These are phyloP conservation scores for Lyophyllum decastes DNA, from an alignment of 768 basidiomycete genomes.

Conservation along the genomic window DNA sequence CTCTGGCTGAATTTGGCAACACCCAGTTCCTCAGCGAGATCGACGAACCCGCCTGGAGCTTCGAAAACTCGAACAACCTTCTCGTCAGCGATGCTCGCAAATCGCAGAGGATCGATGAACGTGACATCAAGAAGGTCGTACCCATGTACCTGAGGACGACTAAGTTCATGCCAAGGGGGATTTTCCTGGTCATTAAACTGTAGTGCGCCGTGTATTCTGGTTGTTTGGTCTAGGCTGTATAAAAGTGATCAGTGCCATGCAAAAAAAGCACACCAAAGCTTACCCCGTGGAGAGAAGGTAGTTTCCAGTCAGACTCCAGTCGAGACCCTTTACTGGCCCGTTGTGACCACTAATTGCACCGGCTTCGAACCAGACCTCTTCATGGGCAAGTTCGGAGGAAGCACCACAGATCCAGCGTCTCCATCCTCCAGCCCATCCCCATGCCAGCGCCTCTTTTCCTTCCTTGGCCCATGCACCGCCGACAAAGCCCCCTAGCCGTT, in stretches of 20 bases:
- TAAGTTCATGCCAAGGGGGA: conserved; percentile 78
- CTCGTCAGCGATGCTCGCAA: conserved; percentile 93
- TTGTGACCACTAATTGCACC: conserved; percentile 87
- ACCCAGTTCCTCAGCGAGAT: conserved; percentile 52
- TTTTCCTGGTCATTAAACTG: conserved; percentile 17
- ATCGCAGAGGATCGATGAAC: conserved; percentile 75
- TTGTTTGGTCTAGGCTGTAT: conserved; percentile 84
- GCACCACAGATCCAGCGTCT: conserved; percentile 70
- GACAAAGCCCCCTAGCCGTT: conserved; percentile 89
- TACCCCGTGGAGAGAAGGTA: conserved; percentile 88
- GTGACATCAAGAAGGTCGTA: conserved; percentile 85
- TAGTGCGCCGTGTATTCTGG: conserved; percentile 78
- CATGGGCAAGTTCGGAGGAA: conserved; percentile 18
- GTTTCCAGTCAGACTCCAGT: conserved; percentile 86
- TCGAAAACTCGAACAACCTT: conserved; percentile 95
- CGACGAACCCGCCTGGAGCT: conserved; percentile 81
- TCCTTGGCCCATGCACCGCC: conserved; percentile 79
- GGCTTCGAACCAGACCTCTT: conserved; percentile 69
- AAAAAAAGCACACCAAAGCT: conserved; percentile 19
- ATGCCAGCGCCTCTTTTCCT: conserved; percentile 70
- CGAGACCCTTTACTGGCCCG: conserved; percentile 74
- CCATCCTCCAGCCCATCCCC: conserved; percentile 96
- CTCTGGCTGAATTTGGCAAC: conserved; percentile 49
- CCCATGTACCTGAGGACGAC: conserved; percentile 94
- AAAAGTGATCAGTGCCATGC: conserved; percentile 3